Conservation (phyloP, 176 grass and related monocot genomes). For the Pharus latifolius region DNA sequence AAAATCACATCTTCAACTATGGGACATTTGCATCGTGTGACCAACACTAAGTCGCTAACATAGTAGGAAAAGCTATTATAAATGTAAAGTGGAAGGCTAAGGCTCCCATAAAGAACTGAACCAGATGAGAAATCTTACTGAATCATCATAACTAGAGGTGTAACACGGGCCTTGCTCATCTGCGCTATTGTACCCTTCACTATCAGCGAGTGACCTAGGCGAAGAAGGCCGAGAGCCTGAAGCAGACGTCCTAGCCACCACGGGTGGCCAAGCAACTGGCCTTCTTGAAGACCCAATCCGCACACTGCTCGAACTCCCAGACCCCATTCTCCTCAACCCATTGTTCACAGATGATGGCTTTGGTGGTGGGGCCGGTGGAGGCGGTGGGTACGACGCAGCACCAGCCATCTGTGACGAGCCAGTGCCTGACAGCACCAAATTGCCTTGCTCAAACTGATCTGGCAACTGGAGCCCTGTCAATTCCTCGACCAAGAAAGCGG, state of each 20-base stretch:
- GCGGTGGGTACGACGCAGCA: slow-evolving; percentile 51
- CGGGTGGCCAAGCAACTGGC: slow-evolving; percentile 51
- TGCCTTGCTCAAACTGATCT: slow-evolving; percentile 38
- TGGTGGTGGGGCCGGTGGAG: slow-evolving; percentile 69
- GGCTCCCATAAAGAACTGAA: background rate
- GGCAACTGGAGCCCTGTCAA: slow-evolving; percentile 25
- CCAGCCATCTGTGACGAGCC: slow-evolving; percentile 34
- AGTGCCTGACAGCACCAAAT: slow-evolving; percentile 13
- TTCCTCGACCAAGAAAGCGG: slow-evolving; percentile 40
- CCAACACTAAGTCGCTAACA: background rate
- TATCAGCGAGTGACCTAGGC: slow-evolving; percentile 69
- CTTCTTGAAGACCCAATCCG: slow-evolving; percentile 86
- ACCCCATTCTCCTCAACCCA: slow-evolving; percentile 54
- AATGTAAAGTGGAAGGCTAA: background rate
- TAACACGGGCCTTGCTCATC: slow-evolving; percentile 89
- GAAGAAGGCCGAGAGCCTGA: slow-evolving; percentile 86
- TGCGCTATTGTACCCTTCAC: slow-evolving; percentile 96
- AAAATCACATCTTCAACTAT: background rate
- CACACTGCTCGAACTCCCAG: slow-evolving; percentile 40
- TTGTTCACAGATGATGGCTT: slow-evolving; percentile 42
- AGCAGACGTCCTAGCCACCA: slow-evolving; percentile 45
- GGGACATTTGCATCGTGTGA: background rate
- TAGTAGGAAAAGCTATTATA: background rate
- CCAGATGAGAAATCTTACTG: slow-evolving; percentile 50
- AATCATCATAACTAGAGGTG: slow-evolving; percentile 54